Evolutionary conservation across 1,284 basidiomycete species (phyloP).

Genomic region (Cryptococcus sp.): DNA sequence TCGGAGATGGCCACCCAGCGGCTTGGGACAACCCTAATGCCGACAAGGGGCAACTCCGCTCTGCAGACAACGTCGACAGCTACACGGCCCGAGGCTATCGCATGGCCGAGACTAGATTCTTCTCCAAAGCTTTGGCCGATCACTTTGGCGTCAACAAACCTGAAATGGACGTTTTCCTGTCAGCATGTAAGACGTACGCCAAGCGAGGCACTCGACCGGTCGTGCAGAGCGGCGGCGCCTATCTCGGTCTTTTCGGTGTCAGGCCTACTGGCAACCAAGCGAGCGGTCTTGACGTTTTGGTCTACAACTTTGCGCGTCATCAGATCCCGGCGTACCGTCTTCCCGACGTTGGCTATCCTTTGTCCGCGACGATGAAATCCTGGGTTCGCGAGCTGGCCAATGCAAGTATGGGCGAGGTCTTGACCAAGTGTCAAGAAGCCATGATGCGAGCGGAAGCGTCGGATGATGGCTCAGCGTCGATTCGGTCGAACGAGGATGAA

Average conservation of each 20-base stretch:
- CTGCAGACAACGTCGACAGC: conserved; percentile 51
- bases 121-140: conserved; percentile 56
- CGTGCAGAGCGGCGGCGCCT: conserved; percentile 57
- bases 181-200: conserved; percentile 58
- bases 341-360: conserved; percentile 55
- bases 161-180: conserved; percentile 57
- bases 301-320: conserved; percentile 59
- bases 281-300: conserved; percentile 55
- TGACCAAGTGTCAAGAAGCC: conserved; percentile 52
- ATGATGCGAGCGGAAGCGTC: conserved; percentile 46
- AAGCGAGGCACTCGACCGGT: conserved; percentile 57
- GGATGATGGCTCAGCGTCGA: conserved; percentile 38
- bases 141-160: conserved; percentile 55
- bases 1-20: conserved; percentile 43
- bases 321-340: conserved; percentile 60
- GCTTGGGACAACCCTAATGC: conserved; percentile 33
- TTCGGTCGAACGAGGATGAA: conserved; percentile 44
- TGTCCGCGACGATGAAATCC: conserved; percentile 52
- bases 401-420: conserved; percentile 55
- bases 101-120: conserved; percentile 58
- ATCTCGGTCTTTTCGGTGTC: conserved; percentile 58
- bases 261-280: conserved; percentile 50
- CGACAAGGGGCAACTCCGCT: conserved; percentile 27
- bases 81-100: conserved; percentile 58
- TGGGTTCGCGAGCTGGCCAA: conserved; percentile 54